Evolutionary conservation across 768 basidiomycete species (phyloP).

Genomic region (Tylopilus subfusipes): DNA sequence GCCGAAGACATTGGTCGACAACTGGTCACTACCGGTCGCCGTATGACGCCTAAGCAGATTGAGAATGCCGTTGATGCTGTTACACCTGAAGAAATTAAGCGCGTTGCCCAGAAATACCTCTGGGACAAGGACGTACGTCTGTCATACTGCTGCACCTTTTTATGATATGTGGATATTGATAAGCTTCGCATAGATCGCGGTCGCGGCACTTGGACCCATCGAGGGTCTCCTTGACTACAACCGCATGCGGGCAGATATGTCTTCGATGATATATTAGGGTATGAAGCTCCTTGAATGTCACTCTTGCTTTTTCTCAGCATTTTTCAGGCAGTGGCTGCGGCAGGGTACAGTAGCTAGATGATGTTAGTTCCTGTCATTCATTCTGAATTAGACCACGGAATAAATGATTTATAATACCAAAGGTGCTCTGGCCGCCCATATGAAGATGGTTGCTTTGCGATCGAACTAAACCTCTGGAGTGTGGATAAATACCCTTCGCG

Average conservation of each 20-base stretch:
- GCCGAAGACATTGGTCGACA: conserved; percentile 99
- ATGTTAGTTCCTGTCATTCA: conserved; percentile 15
- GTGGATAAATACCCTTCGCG: not conserved
- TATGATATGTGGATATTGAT: conserved; percentile 2
- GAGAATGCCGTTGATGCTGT: conserved; percentile 92
- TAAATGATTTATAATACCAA: conserved; percentile 15
- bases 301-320: not conserved
- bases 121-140: conserved; percentile 89
- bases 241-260: conserved; percentile 81
- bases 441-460: not conserved
- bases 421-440: not conserved
- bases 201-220: conserved; percentile 85
- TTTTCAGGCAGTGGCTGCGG: not conserved
- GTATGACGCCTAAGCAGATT: conserved; percentile 90
- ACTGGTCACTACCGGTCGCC: conserved; percentile 87
- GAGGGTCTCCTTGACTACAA: conserved; percentile 96
- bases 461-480: not conserved
- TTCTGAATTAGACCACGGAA: conserved; percentile 22
- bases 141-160: conserved; percentile 28
- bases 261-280: conserved; percentile 67
- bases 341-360: conserved; percentile 20
- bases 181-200: conserved; percentile 53
- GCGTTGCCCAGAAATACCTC: conserved; percentile 92
- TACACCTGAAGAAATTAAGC: conserved; percentile 82
- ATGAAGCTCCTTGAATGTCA: not conserved